Evolutionary conservation across 73 alveolate species (phyloP), one percentile per base, ranked within the genome.

Genomic region (Paramecium octaurelia): DNA sequence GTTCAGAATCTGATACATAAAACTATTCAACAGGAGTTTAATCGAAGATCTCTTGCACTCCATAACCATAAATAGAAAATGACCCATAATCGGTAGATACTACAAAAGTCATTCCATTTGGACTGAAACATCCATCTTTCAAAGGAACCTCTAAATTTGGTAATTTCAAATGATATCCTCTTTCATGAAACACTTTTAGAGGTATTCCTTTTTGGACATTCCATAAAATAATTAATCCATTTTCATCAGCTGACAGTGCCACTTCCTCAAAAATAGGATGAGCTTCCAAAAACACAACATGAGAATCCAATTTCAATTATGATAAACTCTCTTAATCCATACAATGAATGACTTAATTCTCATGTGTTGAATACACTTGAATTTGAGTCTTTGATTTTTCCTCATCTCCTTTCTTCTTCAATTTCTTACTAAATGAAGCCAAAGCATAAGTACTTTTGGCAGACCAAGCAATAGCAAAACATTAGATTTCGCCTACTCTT

Each of bases 121-220:
- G 94, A 40, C 92, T 83, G 36, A 77, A 89, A 71, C 94, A 89
- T 42, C 94, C 94, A 89, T 89, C 94, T 70, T 70, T 43, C 3
- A 89, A 57, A 11, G 94, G 94, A 23, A 89, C 94, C 27, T 89
- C 94, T n/a, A 89, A 83, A 44, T 89, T 89, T 36, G 94, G 94
- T 20, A 70, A 46, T 46, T 83, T 83, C 20, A 89, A 40, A 57
- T 89, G 94, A 54, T 89, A 89, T 40, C 94, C 94, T 46, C 94
- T 71, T 73, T 89, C 94, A 48, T 89, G 88, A 54, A 89, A 89
- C 20, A 89, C 84, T n/a, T 89, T 89, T 43, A 89, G 46, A 6
- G 84, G 80, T 29, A 43, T 18, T 14, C 91, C 92, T 21, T 46
- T 50, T 20, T 29, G 11, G 16, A 89, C 71, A 89, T 89, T 83